phyloP scores from a whole-genome alignment of 75 land plant genomes.

The Cupressus sempervirens region DNA sequence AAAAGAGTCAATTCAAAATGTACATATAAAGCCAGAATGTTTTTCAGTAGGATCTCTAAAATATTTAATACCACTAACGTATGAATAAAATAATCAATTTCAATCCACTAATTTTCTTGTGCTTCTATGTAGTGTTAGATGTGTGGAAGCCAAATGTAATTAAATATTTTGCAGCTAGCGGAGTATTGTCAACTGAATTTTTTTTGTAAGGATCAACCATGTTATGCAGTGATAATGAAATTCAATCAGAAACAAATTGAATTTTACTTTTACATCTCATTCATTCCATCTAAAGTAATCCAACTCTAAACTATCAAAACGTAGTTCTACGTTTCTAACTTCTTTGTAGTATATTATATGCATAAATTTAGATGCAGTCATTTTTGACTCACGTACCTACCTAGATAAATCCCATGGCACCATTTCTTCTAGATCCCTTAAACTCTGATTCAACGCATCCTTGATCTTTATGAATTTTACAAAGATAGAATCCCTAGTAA shows the following conservation, averaged over 20 bases:
- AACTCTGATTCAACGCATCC: too few relatives aligned
- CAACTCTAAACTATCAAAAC: not conserved
- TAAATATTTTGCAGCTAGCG: not conserved
- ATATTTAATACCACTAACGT: not conserved
- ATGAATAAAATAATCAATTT: not conserved
- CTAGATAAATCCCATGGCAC: too few relatives aligned
- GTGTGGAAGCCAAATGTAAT: not conserved
- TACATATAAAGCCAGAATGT: not conserved
- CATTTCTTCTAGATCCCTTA: too few relatives aligned
- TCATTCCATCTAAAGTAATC: not conserved
- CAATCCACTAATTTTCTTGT: not conserved
- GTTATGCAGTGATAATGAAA: not conserved
- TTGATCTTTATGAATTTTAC: too few relatives aligned
- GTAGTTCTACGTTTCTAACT: not conserved
- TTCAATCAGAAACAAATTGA: not conserved
- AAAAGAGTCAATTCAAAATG: too few relatives aligned
- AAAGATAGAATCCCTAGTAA: too few relatives aligned
- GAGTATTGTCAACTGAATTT: not conserved
- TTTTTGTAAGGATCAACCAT: not conserved
- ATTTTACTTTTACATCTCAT: not conserved
- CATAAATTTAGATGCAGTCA: not conserved
- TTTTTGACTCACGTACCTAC: conserved; percentile 6
- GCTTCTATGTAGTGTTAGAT: not conserved
- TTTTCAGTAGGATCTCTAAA: not conserved
- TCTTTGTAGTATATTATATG: too few relatives aligned